Evolutionary conservation across 192 early-diverging fungal genomes (phyloP), one percentile per base, ranked within the genome.

Genomic region (Linnemannia zychae): DNA sequence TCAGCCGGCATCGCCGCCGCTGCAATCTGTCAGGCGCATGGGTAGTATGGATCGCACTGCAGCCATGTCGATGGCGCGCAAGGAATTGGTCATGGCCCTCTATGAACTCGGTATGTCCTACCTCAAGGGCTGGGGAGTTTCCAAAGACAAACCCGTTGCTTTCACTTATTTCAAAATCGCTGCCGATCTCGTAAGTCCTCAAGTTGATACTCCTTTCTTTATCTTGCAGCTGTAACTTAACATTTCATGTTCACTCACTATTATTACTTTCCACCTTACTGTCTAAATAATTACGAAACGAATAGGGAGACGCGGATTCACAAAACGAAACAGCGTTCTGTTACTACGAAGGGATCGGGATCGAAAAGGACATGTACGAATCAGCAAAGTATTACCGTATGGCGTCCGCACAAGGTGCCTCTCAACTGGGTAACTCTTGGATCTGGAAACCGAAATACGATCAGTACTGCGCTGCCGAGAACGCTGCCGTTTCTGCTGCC

Each of bases 91-190:
- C 11, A 94, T 96, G 90, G 95, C 96, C 6, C 91, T 97, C 72
- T 95, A 95, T 75, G 96, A 97, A 85, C 88, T 97, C 11, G 95
- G 94, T 18, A 91, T 91, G 84, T 91, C 90, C 73, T 94, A 89
- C 63, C 89, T 90, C 49, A 91, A 94, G 50, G 96, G 96, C 24
- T 95, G 95, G 95, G 96, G 96, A 71, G 95, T 95, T 12, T 79
- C 90, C 72, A 93, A 93, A 24, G 93, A 95, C 81, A 96, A 95
- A 57, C 86, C 90, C 38, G 94, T 94, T 1, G 96, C 95, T 0
- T 94, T 92, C 2, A 94, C 94, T 44, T 97, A 95, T 75, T 97
- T 97, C 88, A 94, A 95, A 79, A 92, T 97, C 66, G 94, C 96
- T 7, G 96, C 96, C 0, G 92, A 95, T 74, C 79, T 96, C 49